Base-by-base conservation (phyloP, 768 basidiomycete genomes). In the Amanita rubescens region DNA sequence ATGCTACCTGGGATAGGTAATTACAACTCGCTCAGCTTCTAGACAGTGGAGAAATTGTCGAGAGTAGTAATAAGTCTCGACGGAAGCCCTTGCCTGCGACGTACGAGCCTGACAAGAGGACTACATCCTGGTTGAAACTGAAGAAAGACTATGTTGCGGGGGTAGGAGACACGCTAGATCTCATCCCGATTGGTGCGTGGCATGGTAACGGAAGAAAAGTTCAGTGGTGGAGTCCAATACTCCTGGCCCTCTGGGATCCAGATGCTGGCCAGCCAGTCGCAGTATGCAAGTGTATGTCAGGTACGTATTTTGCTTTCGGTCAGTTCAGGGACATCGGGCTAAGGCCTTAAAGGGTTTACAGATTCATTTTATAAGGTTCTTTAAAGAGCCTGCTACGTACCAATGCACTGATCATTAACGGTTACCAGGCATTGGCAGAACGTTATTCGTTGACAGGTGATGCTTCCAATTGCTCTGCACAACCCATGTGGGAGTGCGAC, bases 81-180 rank as follows among this genome's bases (percentile, higher is more conserved):
- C 77, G 78, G 61, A 92, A 87, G 63, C 77, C 79, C 27, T 68
- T 94, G 30, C 86, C 82, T 15, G 87, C 92, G 14, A 90, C 91
- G 10, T 96, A 96, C 67, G 90, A 94, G 76, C 85, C 74, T 67
- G 93, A 95, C 68, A 89, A 89, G 66, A 74, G 94, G 57, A 90
- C 87, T 17, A 84, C 78, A 24, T 85, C 88, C 2, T 95, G 94
- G 94, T 65, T 94, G 53, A 94, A 94, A 65, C 74, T 95, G 41
- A 96, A 96, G 70, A 93, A 90, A 63, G 94, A 95, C 65, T 96
- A 94, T 64, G 84, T 94, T 19, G 76, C 77, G 24, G 85, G 84
- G 2, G 67, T 90, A 34, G 85, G 85, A n/a, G 88, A 92, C 63
- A 79, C 80, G 58, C 77, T 82, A 25, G 87, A 87, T 62, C 68